Conservation (phyloP, 2,329 filamentous ascomycete genomes). For the Pseudogymnoascus sp. region DNA sequence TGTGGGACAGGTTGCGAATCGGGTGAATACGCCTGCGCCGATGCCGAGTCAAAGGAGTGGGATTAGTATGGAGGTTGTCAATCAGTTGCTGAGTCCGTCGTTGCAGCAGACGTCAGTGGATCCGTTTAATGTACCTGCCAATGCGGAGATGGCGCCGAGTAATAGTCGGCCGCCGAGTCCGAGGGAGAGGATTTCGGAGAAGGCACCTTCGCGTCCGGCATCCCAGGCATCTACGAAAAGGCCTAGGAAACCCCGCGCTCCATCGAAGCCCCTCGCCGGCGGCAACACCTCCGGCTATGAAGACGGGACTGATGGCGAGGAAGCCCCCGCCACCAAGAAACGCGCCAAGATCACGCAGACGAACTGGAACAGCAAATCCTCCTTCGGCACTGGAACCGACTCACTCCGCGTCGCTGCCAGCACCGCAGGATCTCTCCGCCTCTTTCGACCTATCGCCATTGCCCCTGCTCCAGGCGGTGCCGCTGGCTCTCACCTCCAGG, state of each 20-base stretch:
- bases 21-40: slow-evolving; percentile 22
- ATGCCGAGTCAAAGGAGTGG: slow-evolving; percentile 19
- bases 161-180: slow-evolving; percentile 15
- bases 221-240: slow-evolving; percentile 25
- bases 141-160: slow-evolving; percentile 15
- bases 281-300: slow-evolving; percentile 72
- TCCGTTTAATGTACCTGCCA: slow-evolving; percentile 15
- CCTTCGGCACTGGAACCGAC: slow-evolving; percentile 66
- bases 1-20: slow-evolving; percentile 32
- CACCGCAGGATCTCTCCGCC: slow-evolving; percentile 78
- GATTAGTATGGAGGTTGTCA: slow-evolving; percentile 29
- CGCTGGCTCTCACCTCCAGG: slow-evolving; percentile 52
- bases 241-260: slow-evolving; percentile 12
- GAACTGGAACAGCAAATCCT: slow-evolving; percentile 62
- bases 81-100: slow-evolving; percentile 26
- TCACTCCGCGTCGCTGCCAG: slow-evolving; percentile 86
- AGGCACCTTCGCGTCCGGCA: slow-evolving; percentile 21
- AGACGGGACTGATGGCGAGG: slow-evolving; percentile 35
- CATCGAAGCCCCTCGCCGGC: slow-evolving; percentile 16
- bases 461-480: slow-evolving; percentile 39
- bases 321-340: slow-evolving; percentile 57
- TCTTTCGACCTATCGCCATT: slow-evolving; percentile 64
- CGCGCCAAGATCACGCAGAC: slow-evolving; percentile 70
- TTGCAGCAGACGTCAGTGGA: slow-evolving; percentile 19
- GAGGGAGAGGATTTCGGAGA: slow-evolving; percentile 18